Conservation (phyloP, 2,329 filamentous ascomycete species). For the Ophiosphaerella narmari region DNA sequence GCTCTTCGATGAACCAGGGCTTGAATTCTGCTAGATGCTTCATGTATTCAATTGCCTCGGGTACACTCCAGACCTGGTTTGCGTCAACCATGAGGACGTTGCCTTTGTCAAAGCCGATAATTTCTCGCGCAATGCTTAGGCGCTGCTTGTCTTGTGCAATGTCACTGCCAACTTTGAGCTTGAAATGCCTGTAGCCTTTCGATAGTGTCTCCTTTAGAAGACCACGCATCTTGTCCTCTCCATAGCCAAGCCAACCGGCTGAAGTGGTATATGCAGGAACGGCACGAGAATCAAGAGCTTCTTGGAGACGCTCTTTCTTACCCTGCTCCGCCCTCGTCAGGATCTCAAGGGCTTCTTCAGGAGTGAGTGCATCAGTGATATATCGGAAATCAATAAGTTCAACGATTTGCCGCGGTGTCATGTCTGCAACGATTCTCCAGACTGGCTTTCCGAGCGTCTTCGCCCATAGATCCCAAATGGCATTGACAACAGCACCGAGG, state of each 20-base stretch:
- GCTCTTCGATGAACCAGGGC: conserved; percentile 95
- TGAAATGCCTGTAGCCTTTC: conserved; percentile 84
- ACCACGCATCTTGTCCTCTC: conserved; percentile 81
- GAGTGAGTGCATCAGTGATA: conserved; percentile 90
- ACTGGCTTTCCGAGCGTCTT: conserved; percentile 85
- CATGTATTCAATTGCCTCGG: conserved; percentile 88
- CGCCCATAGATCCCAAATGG: conserved; percentile 94
- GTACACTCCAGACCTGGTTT: conserved; percentile 90
- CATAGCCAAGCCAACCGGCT: conserved; percentile 91
- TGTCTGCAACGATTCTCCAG: conserved; percentile 87
- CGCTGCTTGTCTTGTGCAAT: conserved; percentile 73
- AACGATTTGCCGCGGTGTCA: conserved; percentile 86
- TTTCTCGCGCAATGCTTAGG: conserved; percentile 73
- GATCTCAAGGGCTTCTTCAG: conserved; percentile 76
- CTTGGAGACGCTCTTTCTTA: conserved; percentile 72
- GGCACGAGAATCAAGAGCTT: conserved; percentile 73
- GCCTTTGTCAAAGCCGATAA: conserved; percentile 80
- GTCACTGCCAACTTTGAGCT: conserved; percentile 82
- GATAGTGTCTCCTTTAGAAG: conserved; percentile 74
- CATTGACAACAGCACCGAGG: conserved; percentile 86
- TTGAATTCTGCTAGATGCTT: conserved; percentile 78
- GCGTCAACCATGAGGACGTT: conserved; percentile 92
- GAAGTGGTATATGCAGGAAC: conserved; percentile 91
- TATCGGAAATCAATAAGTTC: conserved; percentile 91
- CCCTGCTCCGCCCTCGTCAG: conserved; percentile 67